Evolutionary conservation across 768 basidiomycete genomes (phyloP).

Genomic region (Astraeus odoratus): DNA sequence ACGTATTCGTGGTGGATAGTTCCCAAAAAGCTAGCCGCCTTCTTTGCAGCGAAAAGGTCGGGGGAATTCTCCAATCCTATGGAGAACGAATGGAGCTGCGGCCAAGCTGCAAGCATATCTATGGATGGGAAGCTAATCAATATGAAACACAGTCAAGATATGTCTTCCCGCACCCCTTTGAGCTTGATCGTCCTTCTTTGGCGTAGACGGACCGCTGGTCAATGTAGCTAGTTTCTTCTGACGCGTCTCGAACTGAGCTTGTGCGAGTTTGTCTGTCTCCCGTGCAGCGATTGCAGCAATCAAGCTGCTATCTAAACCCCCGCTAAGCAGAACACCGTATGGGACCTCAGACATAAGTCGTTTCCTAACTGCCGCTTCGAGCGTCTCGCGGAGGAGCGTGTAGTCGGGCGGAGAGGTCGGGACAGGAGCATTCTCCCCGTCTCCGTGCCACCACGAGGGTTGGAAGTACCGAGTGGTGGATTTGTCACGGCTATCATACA

Average conservation of each 20-base stretch:
- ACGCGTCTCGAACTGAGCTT: slow-evolving; percentile 68
- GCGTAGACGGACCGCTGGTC: slow-evolving; percentile 52
- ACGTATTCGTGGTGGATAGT: slow-evolving; percentile 97
- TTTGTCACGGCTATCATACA: slow-evolving; percentile 81
- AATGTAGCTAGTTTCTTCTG: slow-evolving; percentile 50
- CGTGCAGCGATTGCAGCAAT: slow-evolving; percentile 93
- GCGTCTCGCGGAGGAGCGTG: slow-evolving; percentile 63
- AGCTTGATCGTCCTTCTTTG: slow-evolving; percentile 35
- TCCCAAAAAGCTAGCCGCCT: slow-evolving; percentile 88
- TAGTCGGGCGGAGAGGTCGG: slow-evolving; percentile 61
- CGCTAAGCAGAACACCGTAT: slow-evolving; percentile 92
- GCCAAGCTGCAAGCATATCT: slow-evolving; percentile 85
- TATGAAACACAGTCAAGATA: background rate
- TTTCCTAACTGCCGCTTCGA: slow-evolving; percentile 91
- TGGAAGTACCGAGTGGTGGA: slow-evolving; percentile 80
- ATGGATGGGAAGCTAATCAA: slow-evolving; percentile 3
- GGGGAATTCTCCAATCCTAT: slow-evolving; percentile 94
- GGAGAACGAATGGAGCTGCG: slow-evolving; percentile 95
- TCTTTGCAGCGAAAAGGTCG: slow-evolving; percentile 88
- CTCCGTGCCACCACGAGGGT: slow-evolving; percentile 87
- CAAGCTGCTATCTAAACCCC: slow-evolving; percentile 92
- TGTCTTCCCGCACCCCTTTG: slow-evolving; percentile 53
- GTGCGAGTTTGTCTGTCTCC: slow-evolving; percentile 88
- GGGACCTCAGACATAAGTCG: slow-evolving; percentile 98
- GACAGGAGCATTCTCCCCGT: slow-evolving; percentile 51